Evolutionary conservation across 176 grass and related monocot species (phyloP).

Genomic region (Zizania latifolia): DNA sequence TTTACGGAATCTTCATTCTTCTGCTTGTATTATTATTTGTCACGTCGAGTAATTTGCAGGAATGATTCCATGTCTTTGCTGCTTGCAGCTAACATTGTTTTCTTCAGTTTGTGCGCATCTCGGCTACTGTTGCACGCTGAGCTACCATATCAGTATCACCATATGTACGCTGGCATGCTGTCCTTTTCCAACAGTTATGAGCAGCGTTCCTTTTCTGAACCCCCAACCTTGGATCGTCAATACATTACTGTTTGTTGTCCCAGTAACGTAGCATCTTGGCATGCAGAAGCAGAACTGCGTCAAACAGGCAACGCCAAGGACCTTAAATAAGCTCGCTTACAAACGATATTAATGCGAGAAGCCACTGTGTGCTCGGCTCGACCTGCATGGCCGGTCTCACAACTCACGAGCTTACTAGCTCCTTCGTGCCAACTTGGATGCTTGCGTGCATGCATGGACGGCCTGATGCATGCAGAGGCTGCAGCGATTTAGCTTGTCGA

Average conservation of each 20-base stretch:
- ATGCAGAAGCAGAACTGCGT: not conserved
- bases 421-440: not conserved
- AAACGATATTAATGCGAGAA: slow-evolving; percentile 14
- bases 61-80: not conserved
- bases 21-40: not conserved
- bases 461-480: not conserved
- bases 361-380: slow-evolving; percentile 7
- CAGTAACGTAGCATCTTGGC: not conserved
- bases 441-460: not conserved
- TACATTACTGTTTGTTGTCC: not conserved
- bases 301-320: slow-evolving; percentile 30
- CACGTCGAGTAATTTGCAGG: not conserved
- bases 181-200: not conserved
- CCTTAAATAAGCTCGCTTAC: slow-evolving; percentile 29
- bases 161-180: not conserved
- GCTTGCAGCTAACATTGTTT: not conserved
- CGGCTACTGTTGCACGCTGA: not conserved
- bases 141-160: no score
- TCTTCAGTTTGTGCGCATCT: not conserved
- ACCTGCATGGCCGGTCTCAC: slow-evolving; percentile 16
- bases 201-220: not conserved
- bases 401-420: slow-evolving; percentile 9
- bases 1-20: not conserved
- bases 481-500: not conserved
- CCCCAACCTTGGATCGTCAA: not conserved